phyloP scores from a whole-genome alignment of 2,329 filamentous ascomycete genomes.

The Aspergillus jensenii region DNA sequence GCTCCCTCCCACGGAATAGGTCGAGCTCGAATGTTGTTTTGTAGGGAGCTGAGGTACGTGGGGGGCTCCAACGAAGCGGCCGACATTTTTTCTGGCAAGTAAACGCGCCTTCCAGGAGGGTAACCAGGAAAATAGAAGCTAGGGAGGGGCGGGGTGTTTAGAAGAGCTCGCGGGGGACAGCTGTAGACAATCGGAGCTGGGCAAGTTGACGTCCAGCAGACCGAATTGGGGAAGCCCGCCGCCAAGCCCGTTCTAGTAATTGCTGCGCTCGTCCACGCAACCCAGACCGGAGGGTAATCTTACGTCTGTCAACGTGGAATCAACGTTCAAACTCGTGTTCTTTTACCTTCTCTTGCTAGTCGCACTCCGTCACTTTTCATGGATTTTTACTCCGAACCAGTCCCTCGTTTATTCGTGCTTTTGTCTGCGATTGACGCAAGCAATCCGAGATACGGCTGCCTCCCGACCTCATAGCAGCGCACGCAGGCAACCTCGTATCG shows the following conservation, averaged over 20 bases:
- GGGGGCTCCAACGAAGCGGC: constrained; percentile 89
- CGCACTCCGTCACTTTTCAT: constrained; percentile 4
- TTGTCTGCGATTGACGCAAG: constrained; percentile 9
- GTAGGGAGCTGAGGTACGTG: constrained; percentile 81
- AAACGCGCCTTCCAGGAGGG: constrained; percentile 11
- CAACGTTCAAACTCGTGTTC: neutral
- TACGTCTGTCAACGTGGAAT: constrained; percentile 15
- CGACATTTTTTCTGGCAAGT: constrained; percentile 17
- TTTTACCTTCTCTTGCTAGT: neutral
- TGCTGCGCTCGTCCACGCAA: constrained; percentile 22
- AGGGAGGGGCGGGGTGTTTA: constrained; percentile 7
- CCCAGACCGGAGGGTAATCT: constrained; percentile 7
- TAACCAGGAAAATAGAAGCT: constrained; percentile 8
- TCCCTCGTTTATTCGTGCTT: constrained; percentile 11
- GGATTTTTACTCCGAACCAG: constrained; percentile 3
- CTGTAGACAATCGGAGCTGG: neutral
- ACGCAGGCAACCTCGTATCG: constrained; percentile 9
- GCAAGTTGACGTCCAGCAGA: constrained; percentile 11
- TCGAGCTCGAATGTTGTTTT: constrained; percentile 94
- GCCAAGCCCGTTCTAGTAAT: constrained; percentile 18
- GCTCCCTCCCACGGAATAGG: constrained; percentile 98
- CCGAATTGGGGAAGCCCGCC: constrained; percentile 11
- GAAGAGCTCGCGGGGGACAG: neutral
- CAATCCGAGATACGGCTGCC: neutral
- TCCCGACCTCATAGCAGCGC: constrained; percentile 14